phyloP scores from a whole-genome alignment of 495 filamentous ascomycete genomes.

The Margaritispora aquatica region DNA sequence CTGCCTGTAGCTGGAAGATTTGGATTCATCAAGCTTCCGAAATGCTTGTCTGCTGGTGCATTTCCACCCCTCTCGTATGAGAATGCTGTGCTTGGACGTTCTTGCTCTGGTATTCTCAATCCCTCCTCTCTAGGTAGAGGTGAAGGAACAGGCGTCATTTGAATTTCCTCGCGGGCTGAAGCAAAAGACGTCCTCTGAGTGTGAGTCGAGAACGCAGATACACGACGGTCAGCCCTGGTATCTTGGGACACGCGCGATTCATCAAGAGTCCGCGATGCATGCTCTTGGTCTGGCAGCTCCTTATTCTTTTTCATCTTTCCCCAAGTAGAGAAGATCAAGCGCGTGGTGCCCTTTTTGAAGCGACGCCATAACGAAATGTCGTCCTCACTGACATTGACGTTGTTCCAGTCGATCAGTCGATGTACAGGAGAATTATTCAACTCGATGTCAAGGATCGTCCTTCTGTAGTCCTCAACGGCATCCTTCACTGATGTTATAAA shows the following conservation, averaged over 20 bases:
- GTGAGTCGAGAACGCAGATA: constrained; percentile 47
- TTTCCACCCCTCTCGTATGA: constrained; percentile 16
- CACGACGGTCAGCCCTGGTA: constrained; percentile 50
- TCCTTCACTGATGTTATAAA: constrained; percentile 88
- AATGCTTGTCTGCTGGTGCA: constrained; percentile 20
- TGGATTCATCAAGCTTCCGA: constrained; percentile 42
- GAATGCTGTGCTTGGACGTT: constrained; percentile 31
- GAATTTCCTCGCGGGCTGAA: constrained; percentile 57
- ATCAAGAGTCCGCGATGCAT: constrained; percentile 40
- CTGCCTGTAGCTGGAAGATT: constrained; percentile 34
- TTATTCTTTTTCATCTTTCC: constrained; percentile 43
- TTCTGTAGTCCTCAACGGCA: constrained; percentile 94
- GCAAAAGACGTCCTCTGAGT: constrained; percentile 55
- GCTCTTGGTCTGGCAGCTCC: constrained; percentile 32
- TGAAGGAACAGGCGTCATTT: constrained; percentile 93
- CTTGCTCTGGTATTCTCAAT: constrained; percentile 23
- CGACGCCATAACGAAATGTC: constrained; percentile 80
- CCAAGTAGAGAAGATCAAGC: constrained; percentile 53
- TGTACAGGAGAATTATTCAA: constrained; percentile 97
- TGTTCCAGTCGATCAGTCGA: constrained; percentile 78
- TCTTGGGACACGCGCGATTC: constrained; percentile 61
- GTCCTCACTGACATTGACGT: constrained; percentile 89
- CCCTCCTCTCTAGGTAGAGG: constrained; percentile 54
- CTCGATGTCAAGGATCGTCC: constrained; percentile 87
- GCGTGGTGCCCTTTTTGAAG: constrained; percentile 84